A percentile compares a stretch with the other conserved stretches of the same genome.
Conservation (phyloP, 2,329 filamentous ascomycete species). For the Leptographium radiaticola region DNA sequence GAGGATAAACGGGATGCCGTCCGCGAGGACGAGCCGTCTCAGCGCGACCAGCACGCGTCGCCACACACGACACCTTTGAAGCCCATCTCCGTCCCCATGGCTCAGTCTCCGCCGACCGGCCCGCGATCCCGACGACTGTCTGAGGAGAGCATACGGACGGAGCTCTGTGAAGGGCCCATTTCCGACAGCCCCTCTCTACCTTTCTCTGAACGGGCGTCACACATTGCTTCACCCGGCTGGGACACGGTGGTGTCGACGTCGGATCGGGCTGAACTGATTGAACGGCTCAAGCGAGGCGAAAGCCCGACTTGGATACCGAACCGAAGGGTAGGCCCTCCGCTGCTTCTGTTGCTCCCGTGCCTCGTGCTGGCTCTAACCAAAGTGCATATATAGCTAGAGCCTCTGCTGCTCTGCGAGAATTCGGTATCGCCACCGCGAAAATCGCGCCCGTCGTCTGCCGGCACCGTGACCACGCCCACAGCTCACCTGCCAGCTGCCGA, state of each 20-base stretch:
- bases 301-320: constrained; percentile 61
- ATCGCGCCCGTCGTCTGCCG: constrained; percentile 21
- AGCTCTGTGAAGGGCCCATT: constrained; percentile 46
- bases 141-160: constrained; percentile 47
- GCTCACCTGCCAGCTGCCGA: constrained; percentile 31
- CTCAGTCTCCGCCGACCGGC: constrained; percentile 7
- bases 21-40: constrained; percentile 1
- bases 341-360: constrained; percentile 3
- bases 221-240: constrained; percentile 16
- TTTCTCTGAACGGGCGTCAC: neutral
- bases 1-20: constrained; percentile 33
- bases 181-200: constrained; percentile 20
- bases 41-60: constrained; percentile 4
- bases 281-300: constrained; percentile 68
- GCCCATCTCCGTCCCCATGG: constrained; percentile 12
- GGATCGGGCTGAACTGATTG: constrained; percentile 68
- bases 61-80: constrained; percentile 3
- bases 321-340: constrained; percentile 35
- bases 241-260: constrained; percentile 24
- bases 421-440: constrained; percentile 22
- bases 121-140: constrained; percentile 27
- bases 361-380: neutral
- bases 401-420: constrained; percentile 23
- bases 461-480: constrained; percentile 13
- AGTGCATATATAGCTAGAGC: constrained; percentile 22